Base-by-base conservation (phyloP, 257 asterid species). In the Jaltomata sinuosa region DNA sequence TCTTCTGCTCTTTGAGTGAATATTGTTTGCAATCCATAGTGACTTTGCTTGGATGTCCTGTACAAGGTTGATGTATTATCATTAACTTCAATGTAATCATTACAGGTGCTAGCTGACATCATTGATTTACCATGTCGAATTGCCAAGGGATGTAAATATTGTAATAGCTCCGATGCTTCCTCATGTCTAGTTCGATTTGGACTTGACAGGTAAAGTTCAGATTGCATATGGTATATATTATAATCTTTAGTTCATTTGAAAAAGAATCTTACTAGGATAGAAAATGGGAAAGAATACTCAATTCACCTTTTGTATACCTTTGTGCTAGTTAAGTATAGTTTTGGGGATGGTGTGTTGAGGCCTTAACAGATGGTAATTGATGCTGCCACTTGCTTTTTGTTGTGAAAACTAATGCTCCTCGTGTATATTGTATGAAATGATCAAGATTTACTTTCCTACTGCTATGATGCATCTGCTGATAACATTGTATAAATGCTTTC, bases 81-180 rank as follows among this genome's bases (percentile, higher is more conserved):
- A 27, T 53, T 61, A 83, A 82, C 71, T 40, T 45, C 65, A 57
- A 83, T 79, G 68, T 86, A 50, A 83, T 78, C 85, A 83, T 87
- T 90, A 78, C 92, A 97, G 99, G 99, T 92, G 78, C 90, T 97
- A 79, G 99, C 99, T 61, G 99, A 97, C 87, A 87, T 86, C 59
- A 92, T 97, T 87, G 95, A 94, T 86, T 91, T 97, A 88, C 98
- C 98, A 25, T 97, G 99, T 88, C 97, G 99, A 88, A 92, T 95
- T 86, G 99, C 97, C 36, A 97, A 89, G 87, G 99, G 99, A 87
- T 97, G 99, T 89, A 95, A 87, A 83, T 91, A 89, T 91, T 97
- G 99, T 87, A 87, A 83, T 16, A 89, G 95, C 85, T 92, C 90
- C 40, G 94, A 97, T 89, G 97, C 97, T 87, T 94, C 98, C 80